Base-by-base conservation (phyloP, 306 rosid genomes). In the Ormosia semicastrata region DNA sequence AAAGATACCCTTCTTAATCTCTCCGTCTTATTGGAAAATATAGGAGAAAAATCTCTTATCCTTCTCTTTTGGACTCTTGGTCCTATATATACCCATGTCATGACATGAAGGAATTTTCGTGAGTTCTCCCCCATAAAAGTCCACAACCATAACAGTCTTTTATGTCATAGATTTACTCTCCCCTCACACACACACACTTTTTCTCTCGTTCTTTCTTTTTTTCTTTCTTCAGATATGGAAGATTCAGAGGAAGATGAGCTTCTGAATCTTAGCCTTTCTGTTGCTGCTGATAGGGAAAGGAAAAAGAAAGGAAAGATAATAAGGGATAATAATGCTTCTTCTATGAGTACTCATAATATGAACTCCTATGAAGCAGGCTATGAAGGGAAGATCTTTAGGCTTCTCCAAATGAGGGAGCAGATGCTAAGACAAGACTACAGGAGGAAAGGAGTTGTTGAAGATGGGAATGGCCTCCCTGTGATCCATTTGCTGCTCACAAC, bases 221-320 rank as follows among this genome's bases (percentile, higher is more conserved):
- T 43, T 65, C 46, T 30, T 13, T 24, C n/a, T 71, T 54, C 60
- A 78, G 81, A 56, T 49, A 92, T 92, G 95, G 92, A 88, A 85
- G 85, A 83, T 82, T 80, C 89, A 60, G 89, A 89, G 11, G 90
- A 88, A 57, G 94, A 88, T 18, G 89, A 89, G 89, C 83, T 89
- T 74, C 84, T 93, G 85, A 91, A 85, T 83, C 97, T 93, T 8
- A 93, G 88, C 90, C 97, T 93, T 14, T 88, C 91, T 32, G 89
- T 88, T 50, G 89, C 87, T 39, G 46, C 90, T 9, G 75, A 77
- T 17, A 82, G 75, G 36, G 90, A 90, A 73, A 91, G 84, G 65
- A 85, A 81, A 82, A 88, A 75, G 75, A 89, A 91, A 64, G 89
- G 88, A 40, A 89, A 85, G 78, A 71, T 24, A 14, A 59, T 72